A percentile compares a stretch with the other conserved stretches of the same genome.
These are phyloP conservation scores for Cladosporium austrohemisphaericum DNA, from an alignment of 2,329 filamentous ascomycete genomes.

Conservation along the genomic window DNA sequence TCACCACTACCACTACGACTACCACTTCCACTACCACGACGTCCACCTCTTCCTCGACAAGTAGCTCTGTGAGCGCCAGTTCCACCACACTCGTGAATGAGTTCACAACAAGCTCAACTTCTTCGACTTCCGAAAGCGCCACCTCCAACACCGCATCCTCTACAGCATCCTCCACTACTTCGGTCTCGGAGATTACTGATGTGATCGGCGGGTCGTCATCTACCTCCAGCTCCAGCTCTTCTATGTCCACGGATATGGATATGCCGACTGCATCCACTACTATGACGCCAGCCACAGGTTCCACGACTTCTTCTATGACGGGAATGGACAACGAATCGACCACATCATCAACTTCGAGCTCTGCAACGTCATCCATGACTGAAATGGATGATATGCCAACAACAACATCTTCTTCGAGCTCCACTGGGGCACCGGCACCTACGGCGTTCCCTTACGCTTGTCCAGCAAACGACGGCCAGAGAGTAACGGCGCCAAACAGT, in stretches of 20 bases:
- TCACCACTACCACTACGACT: neutral
- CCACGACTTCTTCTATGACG: no score
- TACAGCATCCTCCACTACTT: neutral
- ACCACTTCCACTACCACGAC: neutral
- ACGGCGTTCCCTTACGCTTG: slow-evolving; percentile 1
- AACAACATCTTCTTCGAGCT: neutral
- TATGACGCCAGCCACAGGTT: neutral
- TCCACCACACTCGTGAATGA: no score
- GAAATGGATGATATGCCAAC: neutral
- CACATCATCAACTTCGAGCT: neutral
- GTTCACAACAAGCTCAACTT: neutral
- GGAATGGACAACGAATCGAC: no score
- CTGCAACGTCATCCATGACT: neutral
- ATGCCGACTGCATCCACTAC: neutral
- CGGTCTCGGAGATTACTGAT: no score
- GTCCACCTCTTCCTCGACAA: neutral
- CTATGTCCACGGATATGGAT: no score
- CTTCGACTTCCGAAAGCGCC: neutral
- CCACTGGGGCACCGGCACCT: neutral
- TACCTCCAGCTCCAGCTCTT: no score
- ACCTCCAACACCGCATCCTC: neutral
- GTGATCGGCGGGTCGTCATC: no score
- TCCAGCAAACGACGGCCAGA: slow-evolving; percentile 14
- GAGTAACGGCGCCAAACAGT: slow-evolving; percentile 8
- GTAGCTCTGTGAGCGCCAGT: neutral